Conservation (phyloP, 495 filamentous ascomycete genomes). For the Penicillium parvum region DNA sequence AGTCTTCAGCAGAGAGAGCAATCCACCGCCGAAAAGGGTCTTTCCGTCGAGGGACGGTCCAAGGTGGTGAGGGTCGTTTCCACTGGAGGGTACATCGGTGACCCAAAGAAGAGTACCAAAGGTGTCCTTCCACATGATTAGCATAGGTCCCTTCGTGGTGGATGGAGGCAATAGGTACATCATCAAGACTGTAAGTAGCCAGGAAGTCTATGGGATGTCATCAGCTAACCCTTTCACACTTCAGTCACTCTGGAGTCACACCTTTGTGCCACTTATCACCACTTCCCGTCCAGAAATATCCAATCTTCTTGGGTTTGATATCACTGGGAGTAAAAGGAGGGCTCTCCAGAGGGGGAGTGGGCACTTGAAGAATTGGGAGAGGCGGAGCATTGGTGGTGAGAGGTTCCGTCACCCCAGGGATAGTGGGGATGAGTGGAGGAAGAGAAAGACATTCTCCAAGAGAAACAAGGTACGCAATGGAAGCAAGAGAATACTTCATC, state of each 20-base stretch:
- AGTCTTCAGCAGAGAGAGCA: slow-evolving; percentile 58
- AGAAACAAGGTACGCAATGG: slow-evolving; percentile 14
- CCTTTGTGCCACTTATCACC: slow-evolving; percentile 55
- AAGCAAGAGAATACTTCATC: slow-evolving; percentile 23
- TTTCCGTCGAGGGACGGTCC: slow-evolving; percentile 55
- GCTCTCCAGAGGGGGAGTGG: slow-evolving; percentile 52
- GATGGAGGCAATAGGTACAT: slow-evolving; percentile 29
- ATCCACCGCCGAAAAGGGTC: slow-evolving; percentile 54
- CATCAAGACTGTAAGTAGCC: slow-evolving; percentile 56
- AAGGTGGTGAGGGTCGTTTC: slow-evolving; percentile 60
- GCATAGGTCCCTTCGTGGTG: too few species aligned
- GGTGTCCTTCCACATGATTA: too few species aligned
- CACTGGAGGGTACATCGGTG: slow-evolving; percentile 56
- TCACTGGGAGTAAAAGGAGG: slow-evolving; percentile 50
- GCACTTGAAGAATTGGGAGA: slow-evolving; percentile 54
- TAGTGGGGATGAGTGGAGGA: slow-evolving; percentile 54
- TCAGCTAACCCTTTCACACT: background rate
- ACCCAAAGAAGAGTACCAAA: slow-evolving; percentile 57
- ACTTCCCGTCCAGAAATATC: slow-evolving; percentile 59
- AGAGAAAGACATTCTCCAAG: slow-evolving; percentile 32
- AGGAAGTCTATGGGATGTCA: slow-evolving; percentile 48
- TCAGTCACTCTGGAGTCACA: background rate
- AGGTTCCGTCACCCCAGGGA: slow-evolving; percentile 55
- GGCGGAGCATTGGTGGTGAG: slow-evolving; percentile 47
- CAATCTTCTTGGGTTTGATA: slow-evolving; percentile 62